Evolutionary conservation across 1,284 basidiomycete species (phyloP).

Genomic region (Sanghuangporus sanghuang): DNA sequence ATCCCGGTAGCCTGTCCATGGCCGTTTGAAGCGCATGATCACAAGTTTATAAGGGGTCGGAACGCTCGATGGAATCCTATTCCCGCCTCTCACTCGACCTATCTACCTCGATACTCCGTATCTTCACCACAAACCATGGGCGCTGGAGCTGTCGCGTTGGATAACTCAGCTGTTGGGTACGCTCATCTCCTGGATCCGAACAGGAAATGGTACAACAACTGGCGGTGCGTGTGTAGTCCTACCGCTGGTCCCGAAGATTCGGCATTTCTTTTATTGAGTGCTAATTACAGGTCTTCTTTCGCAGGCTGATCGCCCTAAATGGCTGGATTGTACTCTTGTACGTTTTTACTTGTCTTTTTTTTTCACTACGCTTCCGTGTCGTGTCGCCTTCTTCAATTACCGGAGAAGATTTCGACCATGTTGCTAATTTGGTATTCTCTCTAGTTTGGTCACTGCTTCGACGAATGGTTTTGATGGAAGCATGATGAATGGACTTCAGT

Average conservation of each 20-base stretch:
- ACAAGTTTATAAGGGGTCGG: slow-evolving; percentile 1
- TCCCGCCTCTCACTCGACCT: neutral
- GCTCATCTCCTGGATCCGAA: slow-evolving; percentile 17
- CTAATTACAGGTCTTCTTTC: slow-evolving; percentile 1
- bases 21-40: neutral
- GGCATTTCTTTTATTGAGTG: slow-evolving; percentile 1
- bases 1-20: neutral
- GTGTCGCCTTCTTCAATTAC: neutral
- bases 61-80: neutral
- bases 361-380: neutral
- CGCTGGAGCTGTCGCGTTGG: slow-evolving; percentile 9
- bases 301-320: slow-evolving; percentile 19
- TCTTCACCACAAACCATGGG: slow-evolving; percentile 7
- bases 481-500: slow-evolving; percentile 27
- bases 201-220: slow-evolving; percentile 18
- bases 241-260: slow-evolving; percentile 5
- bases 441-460: slow-evolving; percentile 23
- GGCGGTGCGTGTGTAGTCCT: slow-evolving; percentile 10
- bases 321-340: slow-evolving; percentile 21
- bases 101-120: neutral
- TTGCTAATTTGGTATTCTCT: neutral
- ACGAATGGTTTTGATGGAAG: slow-evolving; percentile 26
- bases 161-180: slow-evolving; percentile 5
- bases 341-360: neutral
- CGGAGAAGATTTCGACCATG: neutral